Evolutionary conservation across 2,329 filamentous ascomycete species (phyloP), one percentile per base, ranked within the genome.

Genomic region (Fusarium keratoplasticum): DNA sequence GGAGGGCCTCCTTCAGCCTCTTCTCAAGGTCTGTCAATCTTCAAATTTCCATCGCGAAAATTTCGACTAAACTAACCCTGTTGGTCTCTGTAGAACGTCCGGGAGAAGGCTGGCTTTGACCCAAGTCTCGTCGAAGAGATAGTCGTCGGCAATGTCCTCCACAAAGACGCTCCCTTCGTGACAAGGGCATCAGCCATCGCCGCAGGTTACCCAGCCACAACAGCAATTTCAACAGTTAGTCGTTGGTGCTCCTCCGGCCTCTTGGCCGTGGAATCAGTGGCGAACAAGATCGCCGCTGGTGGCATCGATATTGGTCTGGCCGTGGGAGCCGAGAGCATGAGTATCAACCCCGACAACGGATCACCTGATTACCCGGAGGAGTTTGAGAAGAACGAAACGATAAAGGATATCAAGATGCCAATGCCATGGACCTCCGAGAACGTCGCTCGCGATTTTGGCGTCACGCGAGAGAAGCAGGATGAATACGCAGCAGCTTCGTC

Each of bases 241-340:
- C 47, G 47, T 5, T 52, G 47, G 47, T 52, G 47, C 11, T 52
- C 47, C 2, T 52, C 47, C 2, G 47, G 47, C 6, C 47, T 52
- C 16, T 52, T 52, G 47, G 47, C 47, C 5, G 47, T 52, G 25
- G 47, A 52, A 52, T 52, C 47, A 2, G 47, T 52, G 13, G 47
- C 47, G 25, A 52, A 52, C 16, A 52, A 52, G 47, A 52, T 52
- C 18, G 47, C 47, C 10, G 10, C 25, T 3, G 47, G 47, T 6
- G n/a, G 47, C 10, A 52, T 52, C 9, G 47, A 52, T 10, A 29
- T 52, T 1, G 47, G 47, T 52, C 1, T 52, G 1, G 47, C 47
- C 47, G 47, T 52, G 10, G 47, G 47, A 52, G 47, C 47, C 10
- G 47, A 52, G 25, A 52, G 25, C 47, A 52, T 52, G 47, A 52